These are phyloP conservation scores for Picea abies DNA, from an alignment of 83 land plant species.

Conservation along the genomic window DNA sequence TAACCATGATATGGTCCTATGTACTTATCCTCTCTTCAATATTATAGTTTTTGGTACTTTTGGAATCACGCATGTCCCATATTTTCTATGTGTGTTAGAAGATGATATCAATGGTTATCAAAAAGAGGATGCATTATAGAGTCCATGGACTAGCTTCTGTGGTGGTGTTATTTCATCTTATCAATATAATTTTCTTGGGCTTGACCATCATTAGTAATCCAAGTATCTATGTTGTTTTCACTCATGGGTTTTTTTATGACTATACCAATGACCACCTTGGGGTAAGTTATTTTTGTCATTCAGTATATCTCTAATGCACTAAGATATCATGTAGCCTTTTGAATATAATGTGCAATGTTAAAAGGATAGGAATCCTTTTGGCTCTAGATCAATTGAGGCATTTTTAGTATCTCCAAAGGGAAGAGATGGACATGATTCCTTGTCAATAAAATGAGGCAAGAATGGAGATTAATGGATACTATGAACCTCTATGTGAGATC, in stretches of 20 bases:
- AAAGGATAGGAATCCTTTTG: neutral
- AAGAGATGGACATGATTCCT: neutral
- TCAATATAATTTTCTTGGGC: conserved; percentile 35
- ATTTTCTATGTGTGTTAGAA: conserved; percentile 45
- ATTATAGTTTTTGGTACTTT: conserved; percentile 36
- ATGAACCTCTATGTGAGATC: neutral
- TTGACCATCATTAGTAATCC: conserved; percentile 35
- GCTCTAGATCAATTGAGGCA: neutral
- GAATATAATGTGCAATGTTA: neutral
- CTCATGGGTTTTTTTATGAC: conserved; percentile 31
- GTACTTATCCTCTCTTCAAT: conserved; percentile 44
- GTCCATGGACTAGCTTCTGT: conserved; percentile 29
- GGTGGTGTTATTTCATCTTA: conserved; percentile 12
- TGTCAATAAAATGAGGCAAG: neutral
- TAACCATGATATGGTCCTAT: conserved; percentile 14
- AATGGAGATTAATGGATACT: neutral
- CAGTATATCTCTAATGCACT: conserved; percentile 57
- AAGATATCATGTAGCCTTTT: conserved; percentile 19
- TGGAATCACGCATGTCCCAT: conserved; percentile 25
- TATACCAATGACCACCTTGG: conserved; percentile 28
- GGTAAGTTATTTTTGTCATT: conserved; percentile 52
- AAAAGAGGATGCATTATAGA: conserved; percentile 47
- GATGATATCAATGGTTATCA: conserved; percentile 42
- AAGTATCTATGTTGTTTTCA: conserved; percentile 5
- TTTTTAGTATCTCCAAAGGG: neutral